Percentiles rank a stretch among this genome's conserved stretches.
phyloP scores from a whole-genome alignment of 768 basidiomycete genomes.

The Paxillus involutus region DNA sequence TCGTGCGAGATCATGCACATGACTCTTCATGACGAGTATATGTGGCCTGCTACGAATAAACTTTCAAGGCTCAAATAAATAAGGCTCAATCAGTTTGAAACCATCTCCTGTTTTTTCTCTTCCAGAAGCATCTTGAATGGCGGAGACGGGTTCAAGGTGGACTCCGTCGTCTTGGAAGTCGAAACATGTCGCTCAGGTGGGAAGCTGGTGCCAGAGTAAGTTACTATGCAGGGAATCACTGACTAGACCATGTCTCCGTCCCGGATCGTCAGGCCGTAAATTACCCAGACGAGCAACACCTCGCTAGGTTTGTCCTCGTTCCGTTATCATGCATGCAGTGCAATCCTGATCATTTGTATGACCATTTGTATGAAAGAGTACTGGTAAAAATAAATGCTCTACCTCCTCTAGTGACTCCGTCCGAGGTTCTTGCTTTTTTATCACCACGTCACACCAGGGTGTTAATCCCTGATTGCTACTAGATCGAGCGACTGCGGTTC shows the following conservation, averaged over 20 bases:
- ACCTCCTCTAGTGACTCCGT: constrained; percentile 90
- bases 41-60: no score
- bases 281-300: constrained; percentile 64
- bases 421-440: constrained; percentile 63
- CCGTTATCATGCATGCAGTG: background rate
- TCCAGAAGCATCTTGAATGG: constrained; percentile 11
- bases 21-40: no score
- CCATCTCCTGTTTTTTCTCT: no score
- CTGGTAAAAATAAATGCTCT: constrained; percentile 73
- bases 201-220: constrained; percentile 9
- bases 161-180: constrained; percentile 76
- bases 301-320: constrained; percentile 46
- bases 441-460: constrained; percentile 22
- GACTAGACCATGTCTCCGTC: background rate
- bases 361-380: constrained; percentile 51
- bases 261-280: constrained; percentile 54
- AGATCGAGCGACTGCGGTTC: constrained; percentile 83
- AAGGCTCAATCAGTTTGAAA: no score
- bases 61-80: no score
- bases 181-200: constrained; percentile 75
- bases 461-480: constrained; percentile 15
- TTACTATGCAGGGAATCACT: background rate
- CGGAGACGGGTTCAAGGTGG: constrained; percentile 43
- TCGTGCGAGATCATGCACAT: no score
- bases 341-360: background rate